These are phyloP conservation scores for Aspergillus sp. DNA, from an alignment of 2,329 filamentous ascomycete species.

Conservation along the genomic window DNA sequence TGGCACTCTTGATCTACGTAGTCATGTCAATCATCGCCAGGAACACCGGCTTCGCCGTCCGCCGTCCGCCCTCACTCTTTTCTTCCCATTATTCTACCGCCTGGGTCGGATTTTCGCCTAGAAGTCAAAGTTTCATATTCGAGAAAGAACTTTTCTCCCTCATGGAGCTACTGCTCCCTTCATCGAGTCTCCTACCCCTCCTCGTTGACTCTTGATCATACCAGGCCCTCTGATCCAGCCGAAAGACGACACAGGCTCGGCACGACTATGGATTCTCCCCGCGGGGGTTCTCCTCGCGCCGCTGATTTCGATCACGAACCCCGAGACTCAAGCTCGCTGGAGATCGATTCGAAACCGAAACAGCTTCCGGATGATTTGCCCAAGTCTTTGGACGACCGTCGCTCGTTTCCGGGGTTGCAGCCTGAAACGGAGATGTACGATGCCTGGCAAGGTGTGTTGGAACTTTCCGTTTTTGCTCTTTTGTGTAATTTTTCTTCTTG, in stretches of 20 bases:
- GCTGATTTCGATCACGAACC: conserved; percentile 31
- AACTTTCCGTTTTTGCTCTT: background rate
- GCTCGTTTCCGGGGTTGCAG: conserved; percentile 67
- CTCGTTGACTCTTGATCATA: conserved; percentile 22
- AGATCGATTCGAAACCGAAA: conserved; percentile 24
- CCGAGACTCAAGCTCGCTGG: conserved; percentile 24
- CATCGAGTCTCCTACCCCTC: conserved; percentile 20
- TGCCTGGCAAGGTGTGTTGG: conserved; percentile 85
- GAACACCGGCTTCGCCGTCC: conserved; percentile 1
- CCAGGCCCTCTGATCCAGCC: background rate
- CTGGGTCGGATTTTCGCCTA: background rate
- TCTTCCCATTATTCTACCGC: background rate
- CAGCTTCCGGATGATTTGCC: conserved; percentile 82
- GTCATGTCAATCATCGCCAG: conserved; percentile 13
- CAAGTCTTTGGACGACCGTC: conserved; percentile 86
- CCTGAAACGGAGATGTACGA: conserved; percentile 97
- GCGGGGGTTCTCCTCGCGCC: conserved; percentile 30
- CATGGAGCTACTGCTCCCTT: conserved; percentile 26
- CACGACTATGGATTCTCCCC: conserved; percentile 40
- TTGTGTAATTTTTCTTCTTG: background rate
- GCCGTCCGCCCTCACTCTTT: conserved; percentile 1
- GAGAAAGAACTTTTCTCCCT: conserved; percentile 15
- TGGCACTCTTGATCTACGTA: conserved; percentile 19
- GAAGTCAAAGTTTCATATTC: background rate
- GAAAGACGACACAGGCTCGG: conserved; percentile 3